phyloP scores from a whole-genome alignment of 2,329 filamentous ascomycete genomes.

The Paecilomyces dactylethromorphus region DNA sequence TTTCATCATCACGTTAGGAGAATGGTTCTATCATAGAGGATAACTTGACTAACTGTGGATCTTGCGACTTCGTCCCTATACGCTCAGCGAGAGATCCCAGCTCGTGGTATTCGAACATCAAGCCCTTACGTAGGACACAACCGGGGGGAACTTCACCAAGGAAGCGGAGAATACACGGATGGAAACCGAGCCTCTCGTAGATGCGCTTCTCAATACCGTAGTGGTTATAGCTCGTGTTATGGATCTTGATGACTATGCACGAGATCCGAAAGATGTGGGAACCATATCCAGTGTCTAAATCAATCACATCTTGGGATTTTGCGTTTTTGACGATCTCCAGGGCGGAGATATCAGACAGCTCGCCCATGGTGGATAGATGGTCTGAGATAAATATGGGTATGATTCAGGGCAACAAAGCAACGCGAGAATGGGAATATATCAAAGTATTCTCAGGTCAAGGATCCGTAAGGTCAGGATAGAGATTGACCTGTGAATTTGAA shows the following conservation, averaged over 20 bases:
- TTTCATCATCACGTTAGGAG: not conserved
- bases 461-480: not conserved
- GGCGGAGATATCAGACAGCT: not conserved
- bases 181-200: not conserved
- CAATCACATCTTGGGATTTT: not conserved
- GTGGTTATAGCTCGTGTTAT: not conserved
- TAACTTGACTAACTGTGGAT: not conserved
- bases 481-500: not conserved
- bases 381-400: not conserved
- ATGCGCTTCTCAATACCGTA: not conserved
- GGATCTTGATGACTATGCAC: not conserved
- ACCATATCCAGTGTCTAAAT: not conserved
- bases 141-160: not conserved
- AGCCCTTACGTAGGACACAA: not conserved
- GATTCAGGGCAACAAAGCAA: no score
- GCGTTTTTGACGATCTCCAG: not conserved
- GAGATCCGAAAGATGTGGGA: not conserved
- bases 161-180: not conserved
- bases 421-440: no score
- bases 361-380: not conserved
- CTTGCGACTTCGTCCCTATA: not conserved
- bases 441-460: no score
- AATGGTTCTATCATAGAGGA: not conserved
- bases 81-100: not conserved
- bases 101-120: slow-evolving; percentile 1